These are phyloP conservation scores for Neonothopanus nambi DNA, from an alignment of 1,284 basidiomycete species.

Conservation along the genomic window DNA sequence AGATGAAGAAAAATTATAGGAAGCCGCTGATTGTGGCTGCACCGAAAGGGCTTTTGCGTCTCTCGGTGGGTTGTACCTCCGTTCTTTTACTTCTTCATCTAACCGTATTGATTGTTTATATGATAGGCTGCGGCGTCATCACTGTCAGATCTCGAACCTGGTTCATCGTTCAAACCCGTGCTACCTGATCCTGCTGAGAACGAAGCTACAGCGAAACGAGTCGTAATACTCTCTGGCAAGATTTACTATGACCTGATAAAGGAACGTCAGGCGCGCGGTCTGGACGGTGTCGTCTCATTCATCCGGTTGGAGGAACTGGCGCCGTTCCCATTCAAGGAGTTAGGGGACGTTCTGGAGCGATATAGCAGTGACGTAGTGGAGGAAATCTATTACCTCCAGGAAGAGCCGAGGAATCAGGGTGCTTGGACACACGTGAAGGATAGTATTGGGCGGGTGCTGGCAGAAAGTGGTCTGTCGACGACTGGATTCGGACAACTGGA, in stretches of 20 bases:
- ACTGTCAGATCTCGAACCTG: conserved; percentile 63
- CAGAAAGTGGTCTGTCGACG: conserved; percentile 32
- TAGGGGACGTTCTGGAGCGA: conserved; percentile 46
- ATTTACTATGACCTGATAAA: conserved; percentile 85
- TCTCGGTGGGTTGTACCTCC: conserved; percentile 55
- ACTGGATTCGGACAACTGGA: conserved; percentile 37
- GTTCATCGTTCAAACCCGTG: conserved; percentile 72
- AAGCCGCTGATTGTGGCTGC: conserved; percentile 83
- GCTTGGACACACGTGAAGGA: conserved; percentile 68
- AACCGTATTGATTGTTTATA: too few relatives aligned
- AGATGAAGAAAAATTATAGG: conserved; percentile 81
- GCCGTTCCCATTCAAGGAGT: conserved; percentile 75
- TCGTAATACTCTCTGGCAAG: conserved; percentile 76
- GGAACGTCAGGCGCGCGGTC: conserved; percentile 52
- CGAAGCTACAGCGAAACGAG: conserved; percentile 46
- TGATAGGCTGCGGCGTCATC: conserved; percentile 76
- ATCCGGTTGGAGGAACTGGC: conserved; percentile 83
- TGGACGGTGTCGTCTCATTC: conserved; percentile 59
- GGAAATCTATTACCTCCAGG: conserved; percentile 73
- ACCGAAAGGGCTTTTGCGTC: conserved; percentile 80
- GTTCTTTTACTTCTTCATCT: conserved; percentile 3
- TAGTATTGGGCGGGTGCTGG: conserved; percentile 56
- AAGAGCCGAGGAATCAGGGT: conserved; percentile 87
- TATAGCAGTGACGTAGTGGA: conserved; percentile 41
- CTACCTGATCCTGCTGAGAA: conserved; percentile 54